Evolutionary conservation across 2,329 filamentous ascomycete species (phyloP).

Genomic region (Fusarium sublunatum): DNA sequence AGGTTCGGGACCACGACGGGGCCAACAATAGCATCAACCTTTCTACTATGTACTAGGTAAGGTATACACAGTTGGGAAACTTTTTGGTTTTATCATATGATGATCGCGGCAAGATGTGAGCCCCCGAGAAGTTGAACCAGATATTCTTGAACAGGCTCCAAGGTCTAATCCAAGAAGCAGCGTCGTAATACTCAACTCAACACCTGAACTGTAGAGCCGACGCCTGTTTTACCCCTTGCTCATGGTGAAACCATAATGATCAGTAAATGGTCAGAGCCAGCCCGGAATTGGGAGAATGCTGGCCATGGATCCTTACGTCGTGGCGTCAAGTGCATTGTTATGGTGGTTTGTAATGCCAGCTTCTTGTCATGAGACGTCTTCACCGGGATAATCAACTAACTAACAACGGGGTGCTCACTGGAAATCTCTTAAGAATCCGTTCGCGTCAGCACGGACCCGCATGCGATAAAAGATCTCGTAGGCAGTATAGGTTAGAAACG

Average conservation of each 20-base stretch:
- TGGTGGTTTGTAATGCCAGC: conserved; percentile 23
- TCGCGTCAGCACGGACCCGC: conserved; percentile 69
- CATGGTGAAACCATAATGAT: conserved; percentile 41
- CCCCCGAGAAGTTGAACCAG: background rate
- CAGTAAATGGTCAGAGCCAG: conserved; percentile 30
- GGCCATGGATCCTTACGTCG: conserved; percentile 28
- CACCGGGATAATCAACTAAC: no score
- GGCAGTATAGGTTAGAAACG: conserved; percentile 64
- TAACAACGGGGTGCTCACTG: conserved; percentile 63
- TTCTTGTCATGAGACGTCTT: no score
- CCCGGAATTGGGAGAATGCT: conserved; percentile 32
- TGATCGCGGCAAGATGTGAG: accelerated
- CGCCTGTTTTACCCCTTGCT: conserved; percentile 32
- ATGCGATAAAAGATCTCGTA: conserved; percentile 70
- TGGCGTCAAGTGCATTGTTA: conserved; percentile 26
- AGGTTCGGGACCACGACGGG: no score
- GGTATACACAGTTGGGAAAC: no score
- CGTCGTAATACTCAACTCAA: background rate
- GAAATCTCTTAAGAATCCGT: conserved; percentile 68
- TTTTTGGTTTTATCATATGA: no score
- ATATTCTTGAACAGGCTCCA: background rate
- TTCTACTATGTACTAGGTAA: no score
- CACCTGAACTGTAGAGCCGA: background rate
- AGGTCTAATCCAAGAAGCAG: background rate
- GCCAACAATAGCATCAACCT: no score